A percentile compares a stretch with the other conserved stretches of the same genome.
Evolutionary conservation across 257 asterid species (phyloP).

Genomic region (Jacaranda copaia): DNA sequence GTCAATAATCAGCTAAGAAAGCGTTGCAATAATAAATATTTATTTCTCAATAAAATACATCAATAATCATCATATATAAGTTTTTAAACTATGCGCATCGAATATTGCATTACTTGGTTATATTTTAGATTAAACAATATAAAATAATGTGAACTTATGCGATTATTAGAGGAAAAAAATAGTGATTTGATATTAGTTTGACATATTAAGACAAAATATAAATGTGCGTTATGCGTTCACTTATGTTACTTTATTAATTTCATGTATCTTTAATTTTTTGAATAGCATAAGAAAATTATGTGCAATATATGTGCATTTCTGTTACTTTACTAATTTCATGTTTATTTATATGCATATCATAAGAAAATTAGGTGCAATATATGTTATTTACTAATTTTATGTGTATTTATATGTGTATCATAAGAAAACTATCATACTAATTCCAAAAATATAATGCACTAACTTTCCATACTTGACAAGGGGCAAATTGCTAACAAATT

Average conservation of each 20-base stretch:
- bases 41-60: background rate
- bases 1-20: background rate
- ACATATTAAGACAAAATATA: background rate
- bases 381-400: background rate
- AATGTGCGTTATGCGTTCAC: background rate
- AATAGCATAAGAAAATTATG: too few species aligned
- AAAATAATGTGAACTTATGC: background rate
- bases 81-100: too few species aligned
- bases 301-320: too few species aligned
- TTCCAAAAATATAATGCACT: too few species aligned
- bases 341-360: too few species aligned
- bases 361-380: constrained; percentile 19
- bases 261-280: too few species aligned
- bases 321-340: too few species aligned
- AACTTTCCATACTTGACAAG: too few species aligned
- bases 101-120: background rate
- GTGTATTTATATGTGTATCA: too few species aligned
- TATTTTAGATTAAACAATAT: background rate
- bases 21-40: background rate
- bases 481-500: too few species aligned
- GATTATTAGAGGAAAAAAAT: background rate
- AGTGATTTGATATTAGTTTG: background rate
- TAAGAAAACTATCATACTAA: too few species aligned
- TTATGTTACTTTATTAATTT: background rate
- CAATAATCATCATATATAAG: background rate